Base-by-base conservation (phyloP, 164 flowering plant species). In the Magnolia kwangsiensis region DNA sequence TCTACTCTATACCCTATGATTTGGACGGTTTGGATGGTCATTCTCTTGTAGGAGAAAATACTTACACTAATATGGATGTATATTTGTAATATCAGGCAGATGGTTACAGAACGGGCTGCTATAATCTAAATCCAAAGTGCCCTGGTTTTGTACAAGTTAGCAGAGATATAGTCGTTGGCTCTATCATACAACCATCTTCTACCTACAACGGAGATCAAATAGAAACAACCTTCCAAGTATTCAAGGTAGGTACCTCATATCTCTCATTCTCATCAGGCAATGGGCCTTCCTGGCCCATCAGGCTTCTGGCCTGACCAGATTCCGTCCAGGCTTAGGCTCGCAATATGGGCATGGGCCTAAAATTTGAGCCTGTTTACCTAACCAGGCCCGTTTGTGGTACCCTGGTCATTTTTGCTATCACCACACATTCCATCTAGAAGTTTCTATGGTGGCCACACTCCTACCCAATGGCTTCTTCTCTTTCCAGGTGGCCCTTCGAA, bases 131-230 rank as follows among this genome's bases (percentile, higher is more conserved):
- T n/a, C n/a, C n/a, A 13, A 64, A 65, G 50, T 77, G 76, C 76
- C 75, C 80, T 7, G 80, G 80, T 31, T 77, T 77, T 31, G 71
- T 77, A n/a, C 76, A 72, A 72, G 49, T 73, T 14, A 66, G 29
- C 72, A 50, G 16, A 14, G 63, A 51, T 29, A 27, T 67, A 27
- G 27, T 66, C 24, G 21, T 67, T 27, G 80, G 76, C 3, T 59
- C 16, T 16, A 19, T 2, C 13, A 6, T 77, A 8, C 23, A 19
- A 3, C 75, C 75, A 1, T 23, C 50, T 21, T 77, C 79, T 51
- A 21, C 27, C 63, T 51, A 72, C 63, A 20, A 51, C 20, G 74
- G 63, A 51, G 8, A 7, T 13, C 74, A 72, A 55, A 14, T 14
- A 9, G 63, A 70, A 45, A 68, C 29, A 20, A 68, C 61, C 61